These are phyloP conservation scores for Phytophthora cajani DNA, from an alignment of 352 stramenopile genomes.

Conservation along the genomic window DNA sequence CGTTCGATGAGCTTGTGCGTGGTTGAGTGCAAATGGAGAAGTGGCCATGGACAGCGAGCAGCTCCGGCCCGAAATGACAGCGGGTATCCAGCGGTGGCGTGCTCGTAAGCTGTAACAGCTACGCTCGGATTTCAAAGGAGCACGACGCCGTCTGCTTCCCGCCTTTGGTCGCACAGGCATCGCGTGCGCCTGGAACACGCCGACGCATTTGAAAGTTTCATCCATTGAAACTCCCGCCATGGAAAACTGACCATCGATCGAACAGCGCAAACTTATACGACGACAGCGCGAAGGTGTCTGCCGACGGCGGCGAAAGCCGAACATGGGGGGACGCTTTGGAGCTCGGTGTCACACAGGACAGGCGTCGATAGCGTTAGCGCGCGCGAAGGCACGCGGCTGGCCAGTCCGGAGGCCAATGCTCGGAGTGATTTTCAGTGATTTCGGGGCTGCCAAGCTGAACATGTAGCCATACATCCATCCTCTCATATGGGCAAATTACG, in stretches of 20 bases:
- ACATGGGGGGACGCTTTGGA: neutral
- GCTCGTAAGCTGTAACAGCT: constrained; percentile 28
- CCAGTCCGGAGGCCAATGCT: constrained; percentile 10
- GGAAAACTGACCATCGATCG: constrained; percentile 11
- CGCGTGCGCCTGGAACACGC: constrained; percentile 17
- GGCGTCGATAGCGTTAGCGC: neutral
- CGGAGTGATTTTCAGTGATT: neutral
- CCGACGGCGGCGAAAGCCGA: neutral
- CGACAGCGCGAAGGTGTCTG: neutral
- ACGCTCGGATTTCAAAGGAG: constrained; percentile 17
- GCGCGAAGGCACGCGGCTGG: neutral
- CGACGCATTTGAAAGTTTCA: neutral
- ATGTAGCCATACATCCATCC: neutral
- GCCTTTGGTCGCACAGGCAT: constrained; percentile 20
- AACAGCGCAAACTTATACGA: neutral
- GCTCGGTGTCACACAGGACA: constrained; percentile 4
- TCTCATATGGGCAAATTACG: constrained; percentile 2
- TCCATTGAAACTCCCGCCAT: constrained; percentile 16
- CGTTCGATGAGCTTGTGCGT: neutral
- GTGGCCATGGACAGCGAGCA: constrained; percentile 10
- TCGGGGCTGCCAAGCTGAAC: neutral
- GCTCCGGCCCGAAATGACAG: constrained; percentile 5
- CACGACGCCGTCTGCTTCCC: neutral
- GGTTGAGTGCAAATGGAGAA: constrained; percentile 30
- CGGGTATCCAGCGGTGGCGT: constrained; percentile 28